Base-by-base conservation (phyloP, 129 eudicot genomes). In the Helichrysum umbraculigerum region DNA sequence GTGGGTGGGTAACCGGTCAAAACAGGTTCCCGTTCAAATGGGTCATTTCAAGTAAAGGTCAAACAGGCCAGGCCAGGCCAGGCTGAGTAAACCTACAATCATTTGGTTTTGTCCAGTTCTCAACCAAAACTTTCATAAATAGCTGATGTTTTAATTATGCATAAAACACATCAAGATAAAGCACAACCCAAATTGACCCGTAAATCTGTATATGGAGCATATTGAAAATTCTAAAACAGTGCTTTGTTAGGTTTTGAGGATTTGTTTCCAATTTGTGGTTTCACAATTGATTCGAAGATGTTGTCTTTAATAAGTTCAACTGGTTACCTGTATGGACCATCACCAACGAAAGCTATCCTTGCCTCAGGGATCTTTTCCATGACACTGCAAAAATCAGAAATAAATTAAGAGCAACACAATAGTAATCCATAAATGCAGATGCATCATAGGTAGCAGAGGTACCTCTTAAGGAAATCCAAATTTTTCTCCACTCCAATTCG, bases 351-450 rank as follows among this genome's bases (percentile, higher is more conserved):
- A 67, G 98, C 98, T 62, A 94, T 94, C 42, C 97, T 85, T 74
- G 98, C 96, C 65, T 91, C 84, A 12, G 98, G 98, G 66, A 94
- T 81, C 82, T 78, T 83, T 62, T 94, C 98, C 97, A 94, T 91
- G 85, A 91, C 92, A 54, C 98, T 94, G 90, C 76, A 47, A 47
- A 47, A 47, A 3, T 35, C 44, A 75, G 21, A 4, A 64, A 81
- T 47, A 17, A 35, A 9, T 7, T 28, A 54, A 28, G 29, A 66
- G 17, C 52, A 54, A 39, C 32, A 63, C 35, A 15, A 52, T 11
- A 25, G 61, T 63, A 34, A 73, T 71, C 66, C 7, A 7, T 50
- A 17, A 44, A 47, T 47, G 54, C 16, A 5, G 17, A 47, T 47
- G 17, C 16, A 47, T 3, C n/a, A 47, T 47, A 47, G 17, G 62